Evolutionary conservation across 495 filamentous ascomycete genomes (phyloP).

Genomic region (Podospora conica): DNA sequence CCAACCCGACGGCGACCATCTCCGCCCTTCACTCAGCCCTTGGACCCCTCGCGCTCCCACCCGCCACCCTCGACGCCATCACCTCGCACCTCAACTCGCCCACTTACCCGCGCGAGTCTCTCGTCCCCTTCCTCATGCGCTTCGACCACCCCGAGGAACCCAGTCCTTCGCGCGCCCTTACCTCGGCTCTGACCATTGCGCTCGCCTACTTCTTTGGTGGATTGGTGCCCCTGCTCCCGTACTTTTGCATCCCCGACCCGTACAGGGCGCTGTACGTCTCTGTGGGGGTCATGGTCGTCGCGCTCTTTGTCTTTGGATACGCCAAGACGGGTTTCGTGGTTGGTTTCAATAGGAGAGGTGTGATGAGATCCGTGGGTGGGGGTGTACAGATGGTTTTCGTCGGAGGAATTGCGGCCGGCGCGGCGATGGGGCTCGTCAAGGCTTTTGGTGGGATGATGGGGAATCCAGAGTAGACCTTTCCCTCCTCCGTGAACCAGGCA

Average conservation of each 20-base stretch:
- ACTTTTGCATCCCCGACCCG: constrained; percentile 36
- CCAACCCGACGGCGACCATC: neutral
- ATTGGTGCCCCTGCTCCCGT: constrained; percentile 50
- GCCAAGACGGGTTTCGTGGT: constrained; percentile 41
- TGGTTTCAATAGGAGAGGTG: constrained; percentile 23
- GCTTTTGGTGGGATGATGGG: constrained; percentile 14
- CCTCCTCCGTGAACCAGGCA: neutral
- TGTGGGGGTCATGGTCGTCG: constrained; percentile 46
- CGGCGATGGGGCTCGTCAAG: constrained; percentile 40
- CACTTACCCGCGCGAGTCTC: constrained; percentile 17
- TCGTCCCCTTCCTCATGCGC: constrained; percentile 48
- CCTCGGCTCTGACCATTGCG: constrained; percentile 48
- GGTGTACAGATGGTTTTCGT: constrained; percentile 38
- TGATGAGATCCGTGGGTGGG: constrained; percentile 27
- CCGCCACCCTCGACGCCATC: constrained; percentile 25
- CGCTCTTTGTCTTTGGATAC: constrained; percentile 47
- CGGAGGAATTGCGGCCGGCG: constrained; percentile 36
- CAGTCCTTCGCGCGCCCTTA: constrained; percentile 30
- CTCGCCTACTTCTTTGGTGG: constrained; percentile 50
- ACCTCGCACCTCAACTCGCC: constrained; percentile 29
- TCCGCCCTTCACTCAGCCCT: constrained; percentile 1
- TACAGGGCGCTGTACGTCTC: constrained; percentile 41
- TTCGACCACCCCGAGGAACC: constrained; percentile 46
- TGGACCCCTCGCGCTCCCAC: constrained; percentile 1
- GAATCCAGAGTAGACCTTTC: neutral